Conservation (phyloP, 129 eudicot species). For the Sambucus nigra region DNA sequence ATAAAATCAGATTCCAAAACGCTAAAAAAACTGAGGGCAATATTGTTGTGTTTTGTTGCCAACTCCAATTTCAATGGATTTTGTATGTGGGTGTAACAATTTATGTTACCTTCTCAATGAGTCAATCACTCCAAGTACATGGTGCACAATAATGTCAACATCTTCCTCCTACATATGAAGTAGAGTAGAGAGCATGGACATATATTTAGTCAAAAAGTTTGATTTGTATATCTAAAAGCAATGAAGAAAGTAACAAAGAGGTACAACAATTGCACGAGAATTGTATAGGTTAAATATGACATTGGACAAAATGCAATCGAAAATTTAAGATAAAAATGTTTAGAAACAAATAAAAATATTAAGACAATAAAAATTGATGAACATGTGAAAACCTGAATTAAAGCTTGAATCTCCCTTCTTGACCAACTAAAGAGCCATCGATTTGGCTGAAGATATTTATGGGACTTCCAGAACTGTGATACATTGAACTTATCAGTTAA, state of each 20-base stretch:
- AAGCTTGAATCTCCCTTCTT: slow-evolving; percentile 79
- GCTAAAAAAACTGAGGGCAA: background rate
- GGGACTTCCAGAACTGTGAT: slow-evolving; percentile 61
- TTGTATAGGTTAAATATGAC: too few species aligned
- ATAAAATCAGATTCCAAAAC: background rate
- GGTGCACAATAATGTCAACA: slow-evolving; percentile 65
- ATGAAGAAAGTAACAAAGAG: too few species aligned
- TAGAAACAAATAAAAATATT: too few species aligned
- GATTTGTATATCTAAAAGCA: too few species aligned
- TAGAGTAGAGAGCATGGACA: background rate
- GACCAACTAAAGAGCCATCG: slow-evolving; percentile 59
- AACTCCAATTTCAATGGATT: background rate
- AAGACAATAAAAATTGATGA: background rate
- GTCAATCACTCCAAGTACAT: slow-evolving; percentile 59
- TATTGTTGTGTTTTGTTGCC: background rate
- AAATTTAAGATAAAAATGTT: too few species aligned
- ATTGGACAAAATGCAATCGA: too few species aligned
- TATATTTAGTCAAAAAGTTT: too few species aligned
- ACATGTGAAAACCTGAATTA: slow-evolving; percentile 44
- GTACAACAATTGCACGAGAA: too few species aligned
- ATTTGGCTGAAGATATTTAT: slow-evolving; percentile 63
- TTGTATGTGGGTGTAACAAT: too few species aligned
- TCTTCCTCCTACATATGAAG: slow-evolving; percentile 62
- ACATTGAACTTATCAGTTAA: slow-evolving; percentile 31
- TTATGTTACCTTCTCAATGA: slow-evolving; percentile 55